Evolutionary conservation across 805 yeast species (phyloP), one percentile per base, ranked within the genome.

Genomic region (Yamadazyma sp.): DNA sequence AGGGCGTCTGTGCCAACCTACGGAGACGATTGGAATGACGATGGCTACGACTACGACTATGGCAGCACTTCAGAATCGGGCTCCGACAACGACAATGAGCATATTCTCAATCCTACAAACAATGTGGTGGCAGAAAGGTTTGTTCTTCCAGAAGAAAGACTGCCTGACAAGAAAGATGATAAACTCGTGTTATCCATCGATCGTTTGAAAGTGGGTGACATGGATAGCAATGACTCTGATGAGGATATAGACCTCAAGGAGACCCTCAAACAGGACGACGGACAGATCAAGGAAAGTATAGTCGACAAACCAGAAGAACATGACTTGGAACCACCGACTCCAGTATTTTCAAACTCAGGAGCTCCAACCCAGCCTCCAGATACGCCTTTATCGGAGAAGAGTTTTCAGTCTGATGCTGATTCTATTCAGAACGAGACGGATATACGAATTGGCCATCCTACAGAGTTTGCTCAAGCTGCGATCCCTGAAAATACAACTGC

Each of bases 1-100:
- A 62, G 60, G 37, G 66, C 73, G 5, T 47, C 61, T n/a, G 63
- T 60, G 4, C 74, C 73, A n/a, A 38, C 57, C 3, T 66, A 66
- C 41, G 70, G 70, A 1, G 70, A 64, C 38, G 70, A 64, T 15
- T 67, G 72, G 72, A 64, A 57, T 15, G 66, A 60, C 37, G 67
- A 60, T 18, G 40, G 26, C 12, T 56, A 56, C 37, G 66, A 57
- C 21, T 47, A 50, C 38, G 67, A 55, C 19, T 44, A 48, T 37
- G 55, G 42, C 4, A 38, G 41, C 22, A 47, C 19, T 10, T 38
- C 46, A 3, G 47, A 36, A n/a, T 26, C 39, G 4, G n/a, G n/a
- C n/a, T n/a, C n/a, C n/a, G n/a, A n/a, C n/a, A n/a, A n/a, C n/a
- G 50, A 35, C 6, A 32, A 32, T 11, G 41, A 42, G 19, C 33